Evolutionary conservation across 495 filamentous ascomycete species (phyloP).

Genomic region (Beverwykella pulmonaria): DNA sequence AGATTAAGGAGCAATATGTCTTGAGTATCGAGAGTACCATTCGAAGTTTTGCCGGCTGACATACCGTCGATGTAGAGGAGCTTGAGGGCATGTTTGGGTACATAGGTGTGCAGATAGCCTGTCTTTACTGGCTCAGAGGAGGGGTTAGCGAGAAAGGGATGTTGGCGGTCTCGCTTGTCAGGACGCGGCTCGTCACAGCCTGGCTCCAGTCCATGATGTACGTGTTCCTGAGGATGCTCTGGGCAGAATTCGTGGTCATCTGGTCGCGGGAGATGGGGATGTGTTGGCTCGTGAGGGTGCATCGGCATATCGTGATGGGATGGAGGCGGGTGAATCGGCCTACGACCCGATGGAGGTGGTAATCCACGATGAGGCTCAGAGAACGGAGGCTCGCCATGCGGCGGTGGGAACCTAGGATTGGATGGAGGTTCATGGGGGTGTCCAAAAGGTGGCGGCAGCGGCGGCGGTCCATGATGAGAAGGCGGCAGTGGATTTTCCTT

Average conservation of each 20-base stretch:
- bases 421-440: not conserved
- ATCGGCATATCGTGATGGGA: not conserved
- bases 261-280: not conserved
- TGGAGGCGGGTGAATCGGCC: not conserved
- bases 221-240: not conserved
- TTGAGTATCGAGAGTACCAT: slow-evolving; percentile 65
- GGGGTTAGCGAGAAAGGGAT: not conserved
- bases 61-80: slow-evolving; percentile 66
- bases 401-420: not conserved
- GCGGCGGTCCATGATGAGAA: not conserved
- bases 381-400: not conserved
- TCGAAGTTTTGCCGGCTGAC: slow-evolving; percentile 59
- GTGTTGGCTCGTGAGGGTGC: not conserved
- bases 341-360: not conserved
- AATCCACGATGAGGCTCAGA: not conserved
- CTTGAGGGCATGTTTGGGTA: slow-evolving; percentile 52
- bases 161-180: slow-evolving; percentile 13
- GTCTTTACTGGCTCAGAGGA: not conserved
- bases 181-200: not conserved
- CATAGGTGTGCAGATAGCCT: slow-evolving; percentile 61
- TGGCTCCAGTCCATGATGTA: not conserved
- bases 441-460: not conserved
- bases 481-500: too few relatives aligned
- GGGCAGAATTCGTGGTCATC: not conserved
- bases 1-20: slow-evolving; percentile 55